Percentiles rank a stretch among this genome's conserved stretches.
Conservation (phyloP, 148 eudicot genomes). For the Rhododendron vialii region DNA sequence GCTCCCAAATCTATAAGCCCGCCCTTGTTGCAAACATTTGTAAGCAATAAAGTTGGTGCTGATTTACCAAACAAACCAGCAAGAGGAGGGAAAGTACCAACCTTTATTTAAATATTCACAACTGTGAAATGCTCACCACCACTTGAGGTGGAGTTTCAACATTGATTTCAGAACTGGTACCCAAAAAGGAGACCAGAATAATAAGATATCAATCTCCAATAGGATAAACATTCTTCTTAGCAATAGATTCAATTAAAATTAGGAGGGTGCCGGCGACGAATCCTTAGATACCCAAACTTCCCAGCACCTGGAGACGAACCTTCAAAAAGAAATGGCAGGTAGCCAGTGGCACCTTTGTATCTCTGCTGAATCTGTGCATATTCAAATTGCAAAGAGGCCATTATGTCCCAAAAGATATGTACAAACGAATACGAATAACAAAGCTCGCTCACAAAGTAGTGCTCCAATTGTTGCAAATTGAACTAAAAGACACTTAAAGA, state of each 20-base stretch:
- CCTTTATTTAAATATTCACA: neutral
- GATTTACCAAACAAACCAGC: neutral
- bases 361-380: conserved; percentile 67
- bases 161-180: neutral
- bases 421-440: neutral
- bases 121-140: neutral
- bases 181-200: neutral
- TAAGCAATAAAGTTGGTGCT: neutral
- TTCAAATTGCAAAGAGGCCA: neutral
- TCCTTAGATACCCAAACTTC: conserved; percentile 75
- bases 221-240: neutral
- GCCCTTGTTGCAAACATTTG: neutral
- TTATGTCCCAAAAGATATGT: conserved; percentile 3
- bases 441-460: neutral
- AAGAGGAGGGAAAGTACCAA: neutral
- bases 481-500: neutral
- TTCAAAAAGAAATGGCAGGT: conserved; percentile 73
- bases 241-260: conserved; percentile 6
- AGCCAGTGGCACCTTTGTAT: conserved; percentile 82
- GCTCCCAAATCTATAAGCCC: neutral
- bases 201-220: neutral
- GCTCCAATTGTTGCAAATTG: neutral
- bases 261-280: conserved; percentile 48
- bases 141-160: too few relatives aligned
- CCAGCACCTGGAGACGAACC: conserved; percentile 99